These are phyloP conservation scores for Coniosporium tulheliwenetii DNA, from an alignment of 2,329 filamentous ascomycete species.

Conservation along the genomic window DNA sequence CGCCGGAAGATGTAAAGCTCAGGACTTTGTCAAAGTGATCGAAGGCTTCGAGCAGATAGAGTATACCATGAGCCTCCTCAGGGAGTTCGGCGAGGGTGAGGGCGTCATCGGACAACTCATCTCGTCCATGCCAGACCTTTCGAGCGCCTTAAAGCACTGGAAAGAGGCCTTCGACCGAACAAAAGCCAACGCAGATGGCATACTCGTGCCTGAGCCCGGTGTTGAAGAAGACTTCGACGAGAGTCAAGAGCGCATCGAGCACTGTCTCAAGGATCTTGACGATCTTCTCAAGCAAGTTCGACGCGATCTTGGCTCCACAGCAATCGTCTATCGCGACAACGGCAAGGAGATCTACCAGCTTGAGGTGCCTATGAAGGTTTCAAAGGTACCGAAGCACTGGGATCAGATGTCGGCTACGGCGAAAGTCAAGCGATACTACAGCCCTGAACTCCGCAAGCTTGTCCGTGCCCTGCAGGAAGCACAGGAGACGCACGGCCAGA, in stretches of 20 bases:
- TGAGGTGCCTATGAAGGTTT: conserved; percentile 72
- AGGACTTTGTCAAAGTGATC: conserved; percentile 84
- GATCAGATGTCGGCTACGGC: conserved; percentile 92
- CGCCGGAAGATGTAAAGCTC: conserved; percentile 73
- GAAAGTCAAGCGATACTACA: conserved; percentile 87
- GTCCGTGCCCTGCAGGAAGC: conserved; percentile 85
- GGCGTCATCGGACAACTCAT: conserved; percentile 77
- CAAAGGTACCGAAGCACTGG: conserved; percentile 71
- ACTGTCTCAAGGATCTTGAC: conserved; percentile 58
- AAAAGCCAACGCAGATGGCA: conserved; percentile 62
- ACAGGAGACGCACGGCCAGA: conserved; percentile 83
- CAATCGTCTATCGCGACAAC: conserved; percentile 62
- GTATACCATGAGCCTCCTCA: conserved; percentile 72
- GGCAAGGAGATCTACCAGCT: conserved; percentile 97
- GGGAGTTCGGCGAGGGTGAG: conserved; percentile 57
- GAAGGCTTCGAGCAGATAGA: conserved; percentile 98
- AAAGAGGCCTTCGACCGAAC: conserved; percentile 77
- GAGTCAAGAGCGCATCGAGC: conserved; percentile 61
- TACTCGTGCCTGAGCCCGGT: conserved; percentile 71
- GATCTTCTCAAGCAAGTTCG: conserved; percentile 56
- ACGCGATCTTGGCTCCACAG: conserved; percentile 56
- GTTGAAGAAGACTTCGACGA: conserved; percentile 86
- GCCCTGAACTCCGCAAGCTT: conserved; percentile 62
- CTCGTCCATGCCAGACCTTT: conserved; percentile 70
- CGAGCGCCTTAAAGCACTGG: conserved; percentile 64